Percentiles rank a stretch among this genome's conserved stretches.
Conservation (phyloP, 257 asterid genomes). For the Salvia splendens region DNA sequence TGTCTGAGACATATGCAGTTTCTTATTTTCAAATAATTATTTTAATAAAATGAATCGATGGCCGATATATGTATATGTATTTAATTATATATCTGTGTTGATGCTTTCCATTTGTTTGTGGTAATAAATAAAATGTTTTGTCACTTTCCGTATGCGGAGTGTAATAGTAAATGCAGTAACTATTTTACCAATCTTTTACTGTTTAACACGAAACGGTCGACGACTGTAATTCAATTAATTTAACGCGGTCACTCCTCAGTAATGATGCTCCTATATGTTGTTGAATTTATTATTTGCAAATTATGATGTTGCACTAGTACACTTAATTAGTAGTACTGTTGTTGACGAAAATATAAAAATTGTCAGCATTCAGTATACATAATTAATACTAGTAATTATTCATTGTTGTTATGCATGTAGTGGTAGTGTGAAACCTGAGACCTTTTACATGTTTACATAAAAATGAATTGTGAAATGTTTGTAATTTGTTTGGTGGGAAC, state of each 20-base stretch:
- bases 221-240: background rate
- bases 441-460: background rate
- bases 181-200: constrained; percentile 15
- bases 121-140: background rate
- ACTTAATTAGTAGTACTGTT: background rate
- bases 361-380: background rate
- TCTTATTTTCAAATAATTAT: background rate
- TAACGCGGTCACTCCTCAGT: background rate
- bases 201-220: background rate
- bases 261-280: background rate
- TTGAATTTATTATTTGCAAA: background rate
- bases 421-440: constrained; percentile 1
- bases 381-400: too few relatives aligned
- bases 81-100: too few relatives aligned
- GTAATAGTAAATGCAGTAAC: constrained; percentile 9
- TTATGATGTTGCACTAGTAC: background rate
- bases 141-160: constrained; percentile 1
- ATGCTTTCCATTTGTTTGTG: background rate
- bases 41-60: too few relatives aligned
- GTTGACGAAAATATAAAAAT: background rate
- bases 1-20: constrained; percentile 17
- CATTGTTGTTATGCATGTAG: background rate
- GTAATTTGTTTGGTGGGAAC: constrained; percentile 25
- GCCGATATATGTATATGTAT: too few relatives aligned
- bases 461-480: constrained; percentile 4